phyloP scores from a whole-genome alignment of 768 basidiomycete genomes.

The Thelephora ganbajun region DNA sequence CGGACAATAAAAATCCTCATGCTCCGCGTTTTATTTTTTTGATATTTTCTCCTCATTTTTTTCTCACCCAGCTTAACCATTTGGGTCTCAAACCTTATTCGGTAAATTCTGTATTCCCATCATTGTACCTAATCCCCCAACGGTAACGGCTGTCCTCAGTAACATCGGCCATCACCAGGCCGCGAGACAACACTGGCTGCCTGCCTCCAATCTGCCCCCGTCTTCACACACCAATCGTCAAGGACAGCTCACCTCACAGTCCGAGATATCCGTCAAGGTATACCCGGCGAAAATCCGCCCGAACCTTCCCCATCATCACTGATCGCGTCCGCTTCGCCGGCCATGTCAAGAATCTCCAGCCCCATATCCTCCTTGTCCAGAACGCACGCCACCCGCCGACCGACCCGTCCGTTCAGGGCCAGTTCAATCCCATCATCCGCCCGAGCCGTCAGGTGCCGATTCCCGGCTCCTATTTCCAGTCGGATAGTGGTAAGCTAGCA shows the following conservation, averaged over 20 bases:
- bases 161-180: no score
- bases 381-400: conserved; percentile 65
- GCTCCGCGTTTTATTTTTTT: no score
- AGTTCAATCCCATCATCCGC: conserved; percentile 27
- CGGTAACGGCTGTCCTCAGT: neutral
- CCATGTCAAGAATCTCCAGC: conserved; percentile 69
- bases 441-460: no score
- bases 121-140: neutral
- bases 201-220: no score
- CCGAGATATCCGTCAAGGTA: no score
- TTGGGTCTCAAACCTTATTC: neutral
- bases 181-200: no score
- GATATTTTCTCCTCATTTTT: conserved; percentile 1
- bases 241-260: no score
- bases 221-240: no score
- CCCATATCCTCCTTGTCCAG: conserved; percentile 46
- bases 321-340: conserved; percentile 32
- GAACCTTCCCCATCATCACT: no score
- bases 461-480: conserved; percentile 25
- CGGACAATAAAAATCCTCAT: conserved; percentile 1
- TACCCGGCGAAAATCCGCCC: no score
- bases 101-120: no score
- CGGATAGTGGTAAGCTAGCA: conserved; percentile 34
- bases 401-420: conserved; percentile 57
- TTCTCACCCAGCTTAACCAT: conserved; percentile 4